Base-by-base conservation (phyloP, 192 early-diverging fungal species). In the Linnemannia schmuckeri region DNA sequence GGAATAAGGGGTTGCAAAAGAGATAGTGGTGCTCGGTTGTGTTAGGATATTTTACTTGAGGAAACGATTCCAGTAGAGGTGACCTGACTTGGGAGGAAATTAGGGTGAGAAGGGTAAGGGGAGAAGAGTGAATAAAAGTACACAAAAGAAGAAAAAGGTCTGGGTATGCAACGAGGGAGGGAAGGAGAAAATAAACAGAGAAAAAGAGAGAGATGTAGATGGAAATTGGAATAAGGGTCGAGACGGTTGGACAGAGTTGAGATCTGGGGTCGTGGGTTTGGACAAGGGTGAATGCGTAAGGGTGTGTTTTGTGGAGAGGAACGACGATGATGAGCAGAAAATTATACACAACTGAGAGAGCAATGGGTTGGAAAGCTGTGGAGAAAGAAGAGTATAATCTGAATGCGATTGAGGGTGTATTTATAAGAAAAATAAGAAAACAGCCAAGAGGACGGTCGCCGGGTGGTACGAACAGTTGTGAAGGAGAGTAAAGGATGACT, bases 61-160 rank as follows among this genome's bases (percentile, higher is more conserved):
- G 18, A 4, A 20, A 18, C 20, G 18, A 52, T 52, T 52, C 49
- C 49, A 52, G 49, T 52, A 52, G 18, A 18, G 18, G 49, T 52
- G 49, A 52, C 49, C 49, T 18, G 49, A 6, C 49, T 52, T 52
- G 49, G 47, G 15, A 52, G 49, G 18, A 52, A 18, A 17, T 20
- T 52, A 2, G 49, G 49, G 49, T 27, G 72, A 44, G 44, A 44
- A 49, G 44, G 49, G 49, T 52, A 37, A 78, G 69, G 70, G 75
- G 61, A 33, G 30, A 66, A 24, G 30, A 17, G 61, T 46, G 18
- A 52, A 22, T 20, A 52, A 8, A 69, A 75, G 70, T 33, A 44
- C 33, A 68, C 69, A n/a, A 69, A 77, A 40, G 71, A 77, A 66
- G 52, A 84, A 68, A 76, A 85, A 55, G 69, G 41, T 70, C 0